Conservation (phyloP, 1,284 basidiomycete species). For the Trichosporon sp. region DNA sequence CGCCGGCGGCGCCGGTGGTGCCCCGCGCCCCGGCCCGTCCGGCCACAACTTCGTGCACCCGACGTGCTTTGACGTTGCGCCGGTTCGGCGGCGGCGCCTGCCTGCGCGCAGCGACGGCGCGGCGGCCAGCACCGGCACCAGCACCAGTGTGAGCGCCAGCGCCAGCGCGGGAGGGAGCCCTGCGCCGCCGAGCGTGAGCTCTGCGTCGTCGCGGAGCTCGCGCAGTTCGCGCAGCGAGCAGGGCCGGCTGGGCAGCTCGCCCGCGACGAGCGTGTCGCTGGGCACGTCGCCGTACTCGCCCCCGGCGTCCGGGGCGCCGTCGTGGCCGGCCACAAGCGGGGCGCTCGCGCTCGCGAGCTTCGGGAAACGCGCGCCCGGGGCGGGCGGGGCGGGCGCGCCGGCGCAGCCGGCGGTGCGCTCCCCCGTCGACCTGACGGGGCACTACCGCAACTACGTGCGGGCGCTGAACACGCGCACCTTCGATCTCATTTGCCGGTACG, state of each 20-base stretch:
- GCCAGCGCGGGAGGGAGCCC: too few relatives aligned
- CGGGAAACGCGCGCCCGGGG: not conserved
- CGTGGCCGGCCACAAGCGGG: not conserved
- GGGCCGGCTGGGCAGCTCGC: not conserved
- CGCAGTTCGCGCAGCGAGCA: not conserved
- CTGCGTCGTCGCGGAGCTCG: not conserved
- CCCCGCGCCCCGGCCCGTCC: not conserved
- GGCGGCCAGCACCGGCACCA: too few relatives aligned
- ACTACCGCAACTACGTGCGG: conserved; percentile 16
- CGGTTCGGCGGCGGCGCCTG: not conserved
- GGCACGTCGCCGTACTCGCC: not conserved
- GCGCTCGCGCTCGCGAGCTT: not conserved
- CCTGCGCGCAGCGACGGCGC: not conserved
- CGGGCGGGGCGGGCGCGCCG: not conserved
- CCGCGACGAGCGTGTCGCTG: not conserved
- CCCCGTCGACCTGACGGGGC: conserved; percentile 10
- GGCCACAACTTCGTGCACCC: not conserved
- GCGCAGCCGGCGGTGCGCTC: not conserved
- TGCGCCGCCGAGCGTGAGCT: too few relatives aligned
- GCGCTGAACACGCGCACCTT: conserved; percentile 15
- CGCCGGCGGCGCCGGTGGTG: not conserved
- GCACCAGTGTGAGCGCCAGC: not conserved
- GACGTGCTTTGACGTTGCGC: not conserved
- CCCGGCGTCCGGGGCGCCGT: not conserved
- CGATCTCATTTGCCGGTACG: conserved; percentile 11